Evolutionary conservation across 2,329 filamentous ascomycete species (phyloP).

Genomic region (Cercospora beticola): DNA sequence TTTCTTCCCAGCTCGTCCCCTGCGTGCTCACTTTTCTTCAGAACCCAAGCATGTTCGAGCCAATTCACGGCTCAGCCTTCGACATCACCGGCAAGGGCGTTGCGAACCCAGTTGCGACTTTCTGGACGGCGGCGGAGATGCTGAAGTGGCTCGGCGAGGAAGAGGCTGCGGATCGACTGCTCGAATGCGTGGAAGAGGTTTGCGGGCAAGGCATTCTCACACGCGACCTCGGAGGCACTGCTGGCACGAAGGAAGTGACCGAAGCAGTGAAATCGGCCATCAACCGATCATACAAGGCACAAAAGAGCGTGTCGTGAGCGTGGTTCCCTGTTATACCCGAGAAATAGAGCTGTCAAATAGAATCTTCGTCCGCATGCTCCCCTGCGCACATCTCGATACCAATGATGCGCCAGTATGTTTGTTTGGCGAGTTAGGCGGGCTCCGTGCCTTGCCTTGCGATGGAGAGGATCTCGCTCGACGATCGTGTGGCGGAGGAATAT

Average conservation of each 20-base stretch:
- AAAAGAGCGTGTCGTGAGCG: slow-evolving; percentile 9
- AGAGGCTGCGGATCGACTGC: slow-evolving; percentile 50
- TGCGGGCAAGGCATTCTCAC: slow-evolving; percentile 55
- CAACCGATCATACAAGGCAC: slow-evolving; percentile 22
- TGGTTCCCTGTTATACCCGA: neutral
- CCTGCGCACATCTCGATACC: neutral
- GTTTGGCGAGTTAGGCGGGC: neutral
- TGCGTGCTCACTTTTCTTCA: neutral
- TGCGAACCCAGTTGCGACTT: slow-evolving; percentile 57
- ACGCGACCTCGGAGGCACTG: slow-evolving; percentile 53
- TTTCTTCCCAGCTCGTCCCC: neutral
- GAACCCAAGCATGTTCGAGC: slow-evolving; percentile 63
- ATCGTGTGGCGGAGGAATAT: neutral
- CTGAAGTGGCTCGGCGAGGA: slow-evolving; percentile 58
- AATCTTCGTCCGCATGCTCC: neutral
- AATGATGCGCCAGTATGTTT: neutral
- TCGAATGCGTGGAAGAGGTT: slow-evolving; percentile 56
- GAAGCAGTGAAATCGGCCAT: slow-evolving; percentile 45
- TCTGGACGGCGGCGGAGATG: slow-evolving; percentile 62
- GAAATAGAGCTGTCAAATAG: neutral
- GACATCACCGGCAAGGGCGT: slow-evolving; percentile 64
- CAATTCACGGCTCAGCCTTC: slow-evolving; percentile 57
- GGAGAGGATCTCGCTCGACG: neutral
- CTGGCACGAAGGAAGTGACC: slow-evolving; percentile 45
- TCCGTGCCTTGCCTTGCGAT: neutral